Conservation (phyloP, 768 basidiomycete genomes). For the Rhizopogon roseolus region DNA sequence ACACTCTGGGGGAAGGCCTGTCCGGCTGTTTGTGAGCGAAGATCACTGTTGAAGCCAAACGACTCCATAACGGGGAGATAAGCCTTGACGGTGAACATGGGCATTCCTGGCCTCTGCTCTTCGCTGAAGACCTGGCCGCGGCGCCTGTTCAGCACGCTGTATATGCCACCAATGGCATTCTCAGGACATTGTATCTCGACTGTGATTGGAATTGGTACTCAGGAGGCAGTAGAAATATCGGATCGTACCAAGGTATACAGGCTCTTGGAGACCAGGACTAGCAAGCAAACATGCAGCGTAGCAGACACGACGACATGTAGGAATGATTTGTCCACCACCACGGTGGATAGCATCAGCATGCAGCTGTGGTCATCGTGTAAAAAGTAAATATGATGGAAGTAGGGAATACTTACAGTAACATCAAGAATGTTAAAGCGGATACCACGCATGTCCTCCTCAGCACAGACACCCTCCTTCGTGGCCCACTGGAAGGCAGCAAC, state of each 20-base stretch:
- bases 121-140: conserved; percentile 98
- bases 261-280: conserved; percentile 89
- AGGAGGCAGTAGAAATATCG: background rate
- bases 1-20: conserved; percentile 98
- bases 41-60: conserved; percentile 97
- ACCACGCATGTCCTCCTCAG: conserved; percentile 99
- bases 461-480: conserved; percentile 94
- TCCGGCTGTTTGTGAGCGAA: conserved; percentile 87
- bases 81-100: conserved; percentile 99
- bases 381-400: background rate
- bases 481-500: conserved; percentile 99
- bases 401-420: conserved; percentile 67
- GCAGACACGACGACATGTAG: conserved; percentile 91
- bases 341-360: conserved; percentile 99
- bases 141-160: conserved; percentile 89
- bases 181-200: conserved; percentile 99
- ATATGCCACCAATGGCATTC: conserved; percentile 96
- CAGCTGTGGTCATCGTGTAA: conserved; percentile 42
- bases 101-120: conserved; percentile 95
- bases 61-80: conserved; percentile 90
- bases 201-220: conserved; percentile 24
- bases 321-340: conserved; percentile 98
- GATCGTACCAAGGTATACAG: conserved; percentile 80
- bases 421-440: conserved; percentile 93
- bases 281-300: conserved; percentile 96